These are phyloP conservation scores for Incumbomyces delicatus DNA, from an alignment of 2,329 filamentous ascomycete species.

Conservation along the genomic window DNA sequence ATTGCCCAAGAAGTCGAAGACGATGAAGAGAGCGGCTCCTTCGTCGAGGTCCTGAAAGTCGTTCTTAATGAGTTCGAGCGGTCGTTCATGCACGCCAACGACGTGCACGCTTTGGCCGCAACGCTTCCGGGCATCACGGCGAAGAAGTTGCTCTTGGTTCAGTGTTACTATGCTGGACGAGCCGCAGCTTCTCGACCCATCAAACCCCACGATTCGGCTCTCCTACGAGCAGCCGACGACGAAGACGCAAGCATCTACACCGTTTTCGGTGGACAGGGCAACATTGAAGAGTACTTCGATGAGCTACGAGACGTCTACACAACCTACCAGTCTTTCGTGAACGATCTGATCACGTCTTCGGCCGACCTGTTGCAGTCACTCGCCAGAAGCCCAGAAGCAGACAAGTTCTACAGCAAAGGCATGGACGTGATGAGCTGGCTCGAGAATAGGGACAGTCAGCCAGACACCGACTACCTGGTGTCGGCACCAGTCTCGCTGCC, in stretches of 20 bases:
- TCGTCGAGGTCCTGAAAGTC: constrained; percentile 85
- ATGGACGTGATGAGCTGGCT: constrained; percentile 92
- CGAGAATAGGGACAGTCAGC: constrained; percentile 76
- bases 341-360: constrained; percentile 69
- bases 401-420: constrained; percentile 96
- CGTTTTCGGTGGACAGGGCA: constrained; percentile 94
- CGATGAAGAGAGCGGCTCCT: constrained; percentile 77
- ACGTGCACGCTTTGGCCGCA: constrained; percentile 83
- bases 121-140: constrained; percentile 77
- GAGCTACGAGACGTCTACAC: constrained; percentile 85
- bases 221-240: constrained; percentile 79
- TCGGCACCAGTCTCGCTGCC: constrained; percentile 93
- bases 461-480: constrained; percentile 87
- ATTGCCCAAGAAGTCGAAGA: constrained; percentile 85
- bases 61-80: constrained; percentile 94
- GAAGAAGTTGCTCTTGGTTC: constrained; percentile 85
- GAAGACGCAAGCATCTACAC: constrained; percentile 78
- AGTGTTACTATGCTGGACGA: constrained; percentile 85
- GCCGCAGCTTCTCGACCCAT: constrained; percentile 75
- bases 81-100: constrained; percentile 86
- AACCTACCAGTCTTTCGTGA: constrained; percentile 84
- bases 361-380: constrained; percentile 82
- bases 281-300: constrained; percentile 99
- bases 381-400: constrained; percentile 71
- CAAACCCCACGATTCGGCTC: constrained; percentile 84